Conservation (phyloP, 1,284 basidiomycete genomes). For the Cutaneotrichosporon mucoides region DNA sequence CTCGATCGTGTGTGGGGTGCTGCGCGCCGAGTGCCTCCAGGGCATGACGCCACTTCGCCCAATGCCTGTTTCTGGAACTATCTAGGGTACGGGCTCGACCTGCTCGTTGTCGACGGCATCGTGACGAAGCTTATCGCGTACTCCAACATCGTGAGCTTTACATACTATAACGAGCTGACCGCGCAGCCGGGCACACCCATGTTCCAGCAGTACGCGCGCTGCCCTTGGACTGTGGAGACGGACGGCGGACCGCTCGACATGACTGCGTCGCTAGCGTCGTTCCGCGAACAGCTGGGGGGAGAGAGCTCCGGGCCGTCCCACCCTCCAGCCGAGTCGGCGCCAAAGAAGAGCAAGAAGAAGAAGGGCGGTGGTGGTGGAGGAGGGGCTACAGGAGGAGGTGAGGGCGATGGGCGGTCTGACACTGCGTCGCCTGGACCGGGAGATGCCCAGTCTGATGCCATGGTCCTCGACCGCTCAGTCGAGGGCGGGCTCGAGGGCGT, state of each 20-base stretch:
- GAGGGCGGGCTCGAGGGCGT: constrained; percentile 58
- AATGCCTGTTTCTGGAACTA: constrained; percentile 81
- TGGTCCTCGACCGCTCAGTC: constrained; percentile 78
- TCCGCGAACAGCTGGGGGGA: constrained; percentile 14
- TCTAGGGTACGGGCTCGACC: constrained; percentile 80
- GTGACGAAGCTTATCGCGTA: constrained; percentile 82
- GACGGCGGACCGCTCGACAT: constrained; percentile 21
- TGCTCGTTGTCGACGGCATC: constrained; percentile 63
- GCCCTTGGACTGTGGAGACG: constrained; percentile 68
- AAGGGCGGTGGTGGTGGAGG: background rate
- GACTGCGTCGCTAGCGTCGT: constrained; percentile 24
- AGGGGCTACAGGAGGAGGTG: background rate
- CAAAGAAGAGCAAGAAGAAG: constrained; percentile 6
- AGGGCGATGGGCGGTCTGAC: background rate
- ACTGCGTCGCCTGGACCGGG: background rate
- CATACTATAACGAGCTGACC: background rate
- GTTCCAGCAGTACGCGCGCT: constrained; percentile 82
- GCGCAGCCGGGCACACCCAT: constrained; percentile 75
- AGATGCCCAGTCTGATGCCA: constrained; percentile 53
- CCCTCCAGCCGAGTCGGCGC: background rate
- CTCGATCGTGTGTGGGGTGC: constrained; percentile 54
- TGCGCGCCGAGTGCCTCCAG: background rate
- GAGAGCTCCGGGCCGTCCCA: background rate
- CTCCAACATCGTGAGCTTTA: constrained; percentile 67
- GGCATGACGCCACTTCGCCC: background rate